phyloP scores from a whole-genome alignment of 192 early-diverging fungal species.

The Coemansia sp. region DNA sequence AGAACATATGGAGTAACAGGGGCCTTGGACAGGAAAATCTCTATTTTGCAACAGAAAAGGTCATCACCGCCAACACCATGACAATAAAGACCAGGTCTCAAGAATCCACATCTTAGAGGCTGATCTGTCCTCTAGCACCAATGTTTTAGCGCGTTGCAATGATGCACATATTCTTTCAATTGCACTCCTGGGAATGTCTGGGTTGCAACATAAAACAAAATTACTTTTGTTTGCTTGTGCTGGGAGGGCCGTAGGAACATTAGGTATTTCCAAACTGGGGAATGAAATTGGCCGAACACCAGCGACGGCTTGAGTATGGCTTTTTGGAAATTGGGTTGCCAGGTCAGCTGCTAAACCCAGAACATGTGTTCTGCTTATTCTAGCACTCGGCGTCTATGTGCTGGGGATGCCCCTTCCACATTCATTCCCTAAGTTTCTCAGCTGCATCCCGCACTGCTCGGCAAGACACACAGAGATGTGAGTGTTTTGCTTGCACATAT shows the following conservation, averaged over 20 bases:
- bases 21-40: background rate
- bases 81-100: background rate
- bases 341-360: constrained; percentile 3
- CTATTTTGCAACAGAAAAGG: background rate
- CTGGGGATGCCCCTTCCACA: background rate
- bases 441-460: background rate
- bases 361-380: background rate
- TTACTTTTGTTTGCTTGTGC: no score
- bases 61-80: background rate
- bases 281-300: background rate
- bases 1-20: background rate
- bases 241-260: no score
- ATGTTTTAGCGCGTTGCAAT: background rate
- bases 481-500: background rate
- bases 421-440: background rate
- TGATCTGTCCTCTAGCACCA: background rate
- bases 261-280: background rate
- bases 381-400: background rate
- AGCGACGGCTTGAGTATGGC: background rate
- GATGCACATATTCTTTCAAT: background rate
- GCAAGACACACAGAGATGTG: background rate
- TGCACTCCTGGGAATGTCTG: background rate
- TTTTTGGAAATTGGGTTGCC: constrained; percentile 1
- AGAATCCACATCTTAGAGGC: background rate
- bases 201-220: background rate